Evolutionary conservation across 352 stramenopile genomes (phyloP).

Genomic region (Globisporangium parvum): DNA sequence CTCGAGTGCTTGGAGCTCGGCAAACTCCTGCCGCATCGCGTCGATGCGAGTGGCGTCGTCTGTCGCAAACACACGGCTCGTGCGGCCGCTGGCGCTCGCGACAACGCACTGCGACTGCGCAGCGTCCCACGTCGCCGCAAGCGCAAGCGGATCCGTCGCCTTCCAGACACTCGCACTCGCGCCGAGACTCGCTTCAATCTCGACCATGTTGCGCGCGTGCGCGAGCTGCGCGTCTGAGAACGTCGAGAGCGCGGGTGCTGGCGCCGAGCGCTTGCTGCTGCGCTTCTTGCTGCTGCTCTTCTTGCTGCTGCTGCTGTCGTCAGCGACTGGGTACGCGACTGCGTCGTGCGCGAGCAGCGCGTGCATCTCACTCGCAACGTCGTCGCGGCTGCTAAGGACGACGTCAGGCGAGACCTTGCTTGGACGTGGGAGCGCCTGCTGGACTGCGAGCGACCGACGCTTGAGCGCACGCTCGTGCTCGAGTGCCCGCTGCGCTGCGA

Average conservation of each 20-base stretch:
- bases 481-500: slow-evolving; percentile 36
- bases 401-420: slow-evolving; percentile 46
- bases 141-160: slow-evolving; percentile 3
- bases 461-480: slow-evolving; percentile 55
- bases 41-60: slow-evolving; percentile 35
- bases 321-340: slow-evolving; percentile 30
- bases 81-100: slow-evolving; percentile 9
- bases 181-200: slow-evolving; percentile 69
- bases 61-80: slow-evolving; percentile 36
- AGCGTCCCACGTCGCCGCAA: slow-evolving; percentile 32
- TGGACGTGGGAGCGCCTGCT: slow-evolving; percentile 65
- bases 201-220: slow-evolving; percentile 62
- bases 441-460: slow-evolving; percentile 59
- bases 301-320: slow-evolving; percentile 14
- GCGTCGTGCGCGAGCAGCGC: slow-evolving; percentile 61
- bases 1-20: slow-evolving; percentile 59
- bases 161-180: slow-evolving; percentile 35
- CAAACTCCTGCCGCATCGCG: slow-evolving; percentile 51
- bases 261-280: slow-evolving; percentile 47
- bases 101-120: slow-evolving; percentile 35
- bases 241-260: slow-evolving; percentile 23
- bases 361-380: slow-evolving; percentile 59
- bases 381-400: slow-evolving; percentile 32
- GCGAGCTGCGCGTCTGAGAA: slow-evolving; percentile 67
- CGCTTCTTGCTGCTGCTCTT: slow-evolving; percentile 45